phyloP scores from a whole-genome alignment of 2,329 filamentous ascomycete genomes.

The Furcasterigmium furcatum region DNA sequence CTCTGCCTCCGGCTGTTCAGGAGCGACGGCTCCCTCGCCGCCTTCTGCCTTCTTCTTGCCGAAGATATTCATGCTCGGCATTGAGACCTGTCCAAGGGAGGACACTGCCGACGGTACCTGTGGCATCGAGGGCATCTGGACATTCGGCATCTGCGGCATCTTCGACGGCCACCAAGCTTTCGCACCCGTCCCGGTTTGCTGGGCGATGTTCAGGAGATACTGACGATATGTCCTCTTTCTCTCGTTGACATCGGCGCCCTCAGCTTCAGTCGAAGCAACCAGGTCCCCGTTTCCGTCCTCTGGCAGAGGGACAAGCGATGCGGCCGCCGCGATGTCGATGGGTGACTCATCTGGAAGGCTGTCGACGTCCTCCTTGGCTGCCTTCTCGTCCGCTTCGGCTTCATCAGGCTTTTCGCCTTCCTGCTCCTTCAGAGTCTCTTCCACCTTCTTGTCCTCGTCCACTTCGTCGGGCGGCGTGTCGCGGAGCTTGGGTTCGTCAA shows the following conservation, averaged over 20 bases:
- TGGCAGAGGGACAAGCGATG: conserved; percentile 44
- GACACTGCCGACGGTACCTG: conserved; percentile 21
- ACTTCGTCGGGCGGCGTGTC: conserved; percentile 32
- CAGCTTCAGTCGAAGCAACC: conserved; percentile 22
- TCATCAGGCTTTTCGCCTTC: conserved; percentile 16
- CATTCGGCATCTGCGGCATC: conserved; percentile 27
- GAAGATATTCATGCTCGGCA: conserved; percentile 26
- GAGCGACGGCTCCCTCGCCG: background rate
- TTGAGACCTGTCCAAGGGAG: conserved; percentile 22
- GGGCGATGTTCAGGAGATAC: conserved; percentile 45
- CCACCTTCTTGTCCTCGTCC: conserved; percentile 21
- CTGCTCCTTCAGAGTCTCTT: conserved; percentile 25
- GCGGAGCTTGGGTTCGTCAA: conserved; percentile 43
- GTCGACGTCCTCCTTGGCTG: conserved; percentile 8
- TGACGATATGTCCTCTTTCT: conserved; percentile 39
- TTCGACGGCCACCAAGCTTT: conserved; percentile 46
- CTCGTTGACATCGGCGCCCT: conserved; percentile 28
- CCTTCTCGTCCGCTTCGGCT: conserved; percentile 12
- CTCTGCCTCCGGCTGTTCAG: background rate
- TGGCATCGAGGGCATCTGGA: conserved; percentile 24
- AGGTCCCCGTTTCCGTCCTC: conserved; percentile 33
- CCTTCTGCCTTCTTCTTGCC: conserved; percentile 15
- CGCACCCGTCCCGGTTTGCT: conserved; percentile 43
- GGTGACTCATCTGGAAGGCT: conserved; percentile 38
- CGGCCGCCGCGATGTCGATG: conserved; percentile 50